Evolutionary conservation across 306 rosid species (phyloP).

Genomic region (Urtica urens): DNA sequence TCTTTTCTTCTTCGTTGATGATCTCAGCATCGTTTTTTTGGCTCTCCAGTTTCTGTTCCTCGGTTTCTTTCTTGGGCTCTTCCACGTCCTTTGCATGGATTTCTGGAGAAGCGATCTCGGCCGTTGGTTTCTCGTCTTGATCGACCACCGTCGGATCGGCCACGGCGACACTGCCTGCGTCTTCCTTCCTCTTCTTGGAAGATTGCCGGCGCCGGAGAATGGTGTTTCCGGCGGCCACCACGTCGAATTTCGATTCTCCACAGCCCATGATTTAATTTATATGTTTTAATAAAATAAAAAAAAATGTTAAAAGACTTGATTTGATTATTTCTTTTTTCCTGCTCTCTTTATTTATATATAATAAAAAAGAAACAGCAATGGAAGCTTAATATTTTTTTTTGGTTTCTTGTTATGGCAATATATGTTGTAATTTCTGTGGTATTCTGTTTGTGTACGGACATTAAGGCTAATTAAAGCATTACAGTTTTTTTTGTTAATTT

Average conservation of each 20-base stretch:
- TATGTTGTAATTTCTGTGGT: not conserved
- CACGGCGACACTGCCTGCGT: slow-evolving; percentile 6
- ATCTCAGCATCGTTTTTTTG: not conserved
- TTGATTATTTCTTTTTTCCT: no score
- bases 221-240: slow-evolving; percentile 46
- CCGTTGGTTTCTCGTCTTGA: not conserved
- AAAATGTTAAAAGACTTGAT: no score
- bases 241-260: slow-evolving; percentile 60
- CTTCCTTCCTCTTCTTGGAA: slow-evolving; percentile 15
- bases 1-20: not conserved
- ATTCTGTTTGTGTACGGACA: not conserved
- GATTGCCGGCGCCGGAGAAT: slow-evolving; percentile 39
- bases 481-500: not conserved
- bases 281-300: no score
- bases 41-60: not conserved
- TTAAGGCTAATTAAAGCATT: not conserved
- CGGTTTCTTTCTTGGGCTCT: not conserved
- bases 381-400: not conserved
- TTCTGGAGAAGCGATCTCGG: not conserved
- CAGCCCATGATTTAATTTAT: slow-evolving; percentile 47
- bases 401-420: no score
- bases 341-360: not conserved
- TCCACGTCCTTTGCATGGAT: not conserved
- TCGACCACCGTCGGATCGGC: not conserved
- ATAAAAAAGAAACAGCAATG: no score